Percentiles rank a stretch among this genome's conserved stretches.
Evolutionary conservation across 148 eudicot genomes (phyloP).

Genomic region (Beta vulgaris): DNA sequence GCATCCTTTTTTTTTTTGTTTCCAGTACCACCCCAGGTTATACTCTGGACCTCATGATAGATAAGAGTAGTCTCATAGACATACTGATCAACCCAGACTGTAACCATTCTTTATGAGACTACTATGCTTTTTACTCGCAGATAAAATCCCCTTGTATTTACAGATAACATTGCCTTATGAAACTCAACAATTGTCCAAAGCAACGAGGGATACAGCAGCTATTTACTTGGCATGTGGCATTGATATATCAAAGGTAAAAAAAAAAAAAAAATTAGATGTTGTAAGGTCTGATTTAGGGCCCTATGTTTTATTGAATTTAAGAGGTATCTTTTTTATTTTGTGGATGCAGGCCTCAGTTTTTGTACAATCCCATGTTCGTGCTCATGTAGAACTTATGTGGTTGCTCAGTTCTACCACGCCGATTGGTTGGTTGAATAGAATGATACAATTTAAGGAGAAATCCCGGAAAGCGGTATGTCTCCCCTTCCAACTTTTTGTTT

Average conservation of each 20-base stretch:
- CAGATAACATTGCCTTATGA: constrained; percentile 98
- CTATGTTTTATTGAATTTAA: constrained; percentile 4
- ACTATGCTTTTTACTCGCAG: constrained; percentile 1
- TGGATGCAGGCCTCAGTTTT: constrained; percentile 78
- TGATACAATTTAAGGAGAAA: constrained; percentile 99
- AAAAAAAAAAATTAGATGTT: background rate
- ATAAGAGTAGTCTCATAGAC: constrained; percentile 4
- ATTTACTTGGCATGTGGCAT: constrained; percentile 92
- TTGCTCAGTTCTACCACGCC: constrained; percentile 90
- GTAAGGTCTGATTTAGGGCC: constrained; percentile 3
- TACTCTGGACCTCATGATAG: background rate
- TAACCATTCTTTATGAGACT: background rate
- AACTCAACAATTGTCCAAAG: constrained; percentile 61
- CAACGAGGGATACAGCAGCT: constrained; percentile 92
- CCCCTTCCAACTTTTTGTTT: constrained; percentile 12
- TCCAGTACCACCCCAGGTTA: background rate
- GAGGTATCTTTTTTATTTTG: constrained; percentile 9
- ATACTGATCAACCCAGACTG: background rate
- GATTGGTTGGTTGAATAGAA: constrained; percentile 94
- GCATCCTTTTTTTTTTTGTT: background rate
- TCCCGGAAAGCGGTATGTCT: constrained; percentile 73
- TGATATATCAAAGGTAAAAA: constrained; percentile 74
- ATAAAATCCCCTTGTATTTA: too few relatives aligned
- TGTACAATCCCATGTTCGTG: constrained; percentile 98
- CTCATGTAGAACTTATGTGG: constrained; percentile 98